Conservation (phyloP, 108 stramenopile genomes). For the Phaeodactylum tricornutum region DNA sequence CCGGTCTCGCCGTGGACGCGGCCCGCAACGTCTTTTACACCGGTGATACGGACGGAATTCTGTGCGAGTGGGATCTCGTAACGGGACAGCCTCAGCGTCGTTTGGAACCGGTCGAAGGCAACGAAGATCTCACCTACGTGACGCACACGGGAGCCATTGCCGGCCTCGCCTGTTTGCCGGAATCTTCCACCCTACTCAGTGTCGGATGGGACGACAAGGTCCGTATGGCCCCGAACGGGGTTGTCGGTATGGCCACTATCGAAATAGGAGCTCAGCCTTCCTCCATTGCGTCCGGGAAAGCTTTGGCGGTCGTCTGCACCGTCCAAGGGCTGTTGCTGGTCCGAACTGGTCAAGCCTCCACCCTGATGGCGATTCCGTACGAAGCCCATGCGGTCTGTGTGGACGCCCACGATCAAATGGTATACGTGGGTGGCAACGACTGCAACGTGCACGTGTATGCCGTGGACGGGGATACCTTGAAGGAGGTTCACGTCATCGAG, state of each 20-base stretch:
- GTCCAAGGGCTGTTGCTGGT: slow-evolving; percentile 55
- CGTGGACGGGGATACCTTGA: slow-evolving; percentile 15
- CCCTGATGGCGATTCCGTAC: slow-evolving; percentile 40
- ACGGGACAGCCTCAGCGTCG: slow-evolving; percentile 28
- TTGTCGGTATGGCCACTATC: background rate
- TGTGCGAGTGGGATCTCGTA: slow-evolving; percentile 75
- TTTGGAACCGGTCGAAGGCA: slow-evolving; percentile 17
- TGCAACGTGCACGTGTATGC: slow-evolving; percentile 83
- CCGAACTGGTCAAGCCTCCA: slow-evolving; percentile 11
- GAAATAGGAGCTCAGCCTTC: slow-evolving; percentile 75
- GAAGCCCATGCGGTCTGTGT: slow-evolving; percentile 65
- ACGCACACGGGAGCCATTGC: slow-evolving; percentile 68
- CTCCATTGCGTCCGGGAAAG: slow-evolving; percentile 47
- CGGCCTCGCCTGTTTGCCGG: slow-evolving; percentile 32
- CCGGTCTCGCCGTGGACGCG: slow-evolving; percentile 68
- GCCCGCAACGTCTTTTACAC: slow-evolving; percentile 58
- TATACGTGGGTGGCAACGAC: slow-evolving; percentile 90
- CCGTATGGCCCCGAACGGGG: slow-evolving; percentile 13
- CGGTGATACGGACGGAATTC: slow-evolving; percentile 84
- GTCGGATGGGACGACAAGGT: slow-evolving; percentile 91
- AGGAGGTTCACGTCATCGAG: slow-evolving; percentile 46
- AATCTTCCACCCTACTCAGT: slow-evolving; percentile 39
- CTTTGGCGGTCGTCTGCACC: slow-evolving; percentile 63
- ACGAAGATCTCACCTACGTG: slow-evolving; percentile 27
- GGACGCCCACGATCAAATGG: slow-evolving; percentile 55